A percentile compares a stretch with the other conserved stretches of the same genome.
phyloP scores from a whole-genome alignment of 768 basidiomycete genomes.

The Thelephora aurantiotincta region DNA sequence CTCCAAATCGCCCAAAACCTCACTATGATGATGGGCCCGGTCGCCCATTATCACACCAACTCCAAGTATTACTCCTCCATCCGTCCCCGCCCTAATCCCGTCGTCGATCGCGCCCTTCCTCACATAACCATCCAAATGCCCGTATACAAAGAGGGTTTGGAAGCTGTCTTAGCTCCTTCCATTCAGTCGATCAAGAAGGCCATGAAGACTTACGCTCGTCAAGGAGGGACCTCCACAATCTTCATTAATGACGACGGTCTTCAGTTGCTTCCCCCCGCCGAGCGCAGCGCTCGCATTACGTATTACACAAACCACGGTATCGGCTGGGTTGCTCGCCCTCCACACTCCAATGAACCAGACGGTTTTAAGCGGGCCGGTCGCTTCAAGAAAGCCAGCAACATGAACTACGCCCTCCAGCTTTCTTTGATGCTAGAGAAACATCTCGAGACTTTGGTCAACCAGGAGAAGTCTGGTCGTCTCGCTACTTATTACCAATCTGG shows the following conservation, averaged over 20 bases:
- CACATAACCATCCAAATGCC: constrained; percentile 44
- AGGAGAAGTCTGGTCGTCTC: not conserved
- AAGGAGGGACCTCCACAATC: constrained; percentile 46
- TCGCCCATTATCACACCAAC: constrained; percentile 37
- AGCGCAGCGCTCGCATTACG: constrained; percentile 30
- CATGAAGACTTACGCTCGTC: constrained; percentile 50
- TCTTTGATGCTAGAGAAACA: constrained; percentile 22
- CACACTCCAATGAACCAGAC: constrained; percentile 26
- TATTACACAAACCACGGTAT: constrained; percentile 46
- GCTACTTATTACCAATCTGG: too few relatives aligned
- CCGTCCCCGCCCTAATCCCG: constrained; percentile 26
- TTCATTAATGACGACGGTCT: constrained; percentile 52
- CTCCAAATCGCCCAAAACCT: constrained; percentile 28
- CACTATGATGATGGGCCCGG: constrained; percentile 32
- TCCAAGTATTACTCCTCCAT: constrained; percentile 39
- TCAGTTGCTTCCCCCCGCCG: constrained; percentile 24
- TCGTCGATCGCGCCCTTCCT: constrained; percentile 29
- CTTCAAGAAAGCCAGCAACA: constrained; percentile 35
- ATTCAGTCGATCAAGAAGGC: constrained; percentile 43
- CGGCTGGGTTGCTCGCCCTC: constrained; percentile 46
- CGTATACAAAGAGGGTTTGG: constrained; percentile 42
- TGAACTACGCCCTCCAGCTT: constrained; percentile 27
- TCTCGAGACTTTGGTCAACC: constrained; percentile 14
- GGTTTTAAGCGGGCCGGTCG: constrained; percentile 37
- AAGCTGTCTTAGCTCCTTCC: constrained; percentile 34